A percentile compares a stretch with the other conserved stretches of the same genome.
Conservation (phyloP, 768 basidiomycete genomes). For the Exidia glandulosa region DNA sequence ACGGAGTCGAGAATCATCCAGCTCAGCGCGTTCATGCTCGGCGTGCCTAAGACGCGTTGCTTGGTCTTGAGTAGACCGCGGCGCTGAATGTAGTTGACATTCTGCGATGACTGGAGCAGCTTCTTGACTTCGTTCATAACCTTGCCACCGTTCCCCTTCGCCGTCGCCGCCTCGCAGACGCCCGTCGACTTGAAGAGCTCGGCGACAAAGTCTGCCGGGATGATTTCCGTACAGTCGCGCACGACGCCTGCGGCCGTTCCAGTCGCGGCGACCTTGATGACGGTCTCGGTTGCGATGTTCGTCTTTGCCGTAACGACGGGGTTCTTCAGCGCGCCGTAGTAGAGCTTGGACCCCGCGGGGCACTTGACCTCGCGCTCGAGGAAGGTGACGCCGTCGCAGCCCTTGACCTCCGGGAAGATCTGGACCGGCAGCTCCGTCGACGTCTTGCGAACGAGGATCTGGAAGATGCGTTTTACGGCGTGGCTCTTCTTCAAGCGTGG, state of each 20-base stretch:
- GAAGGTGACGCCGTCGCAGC: background rate
- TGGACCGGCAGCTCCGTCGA: background rate
- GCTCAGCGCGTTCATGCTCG: background rate
- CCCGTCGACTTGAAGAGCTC: background rate
- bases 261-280: background rate
- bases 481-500: background rate
- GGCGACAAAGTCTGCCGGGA: background rate
- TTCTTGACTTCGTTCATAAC: background rate
- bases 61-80: background rate
- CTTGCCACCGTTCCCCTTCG: background rate
- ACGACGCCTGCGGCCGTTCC: background rate
- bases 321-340: background rate
- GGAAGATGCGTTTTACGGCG: background rate
- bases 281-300: background rate
- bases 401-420: background rate
- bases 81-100: background rate
- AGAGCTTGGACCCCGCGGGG: background rate
- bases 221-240: background rate
- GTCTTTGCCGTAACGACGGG: background rate
- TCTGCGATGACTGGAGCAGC: background rate
- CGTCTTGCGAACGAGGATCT: background rate
- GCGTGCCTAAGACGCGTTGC: background rate
- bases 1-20: background rate
- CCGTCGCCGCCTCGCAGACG: slow-evolving; percentile 1
- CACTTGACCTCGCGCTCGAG: background rate